These are phyloP conservation scores for Fusarium camptoceras DNA, from an alignment of 2,329 filamentous ascomycete species.

Conservation along the genomic window DNA sequence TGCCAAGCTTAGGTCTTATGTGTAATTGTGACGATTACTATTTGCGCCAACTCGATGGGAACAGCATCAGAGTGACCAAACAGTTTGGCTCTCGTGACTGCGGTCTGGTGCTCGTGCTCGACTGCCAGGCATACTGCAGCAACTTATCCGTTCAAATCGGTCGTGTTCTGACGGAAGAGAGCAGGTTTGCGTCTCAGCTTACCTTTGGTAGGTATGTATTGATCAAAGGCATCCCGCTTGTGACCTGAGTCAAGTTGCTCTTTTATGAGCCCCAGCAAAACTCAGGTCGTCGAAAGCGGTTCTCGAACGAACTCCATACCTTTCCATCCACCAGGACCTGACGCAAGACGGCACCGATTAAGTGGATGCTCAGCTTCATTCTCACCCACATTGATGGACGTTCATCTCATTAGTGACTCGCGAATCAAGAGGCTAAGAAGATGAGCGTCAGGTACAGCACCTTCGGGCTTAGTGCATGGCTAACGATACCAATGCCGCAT, in stretches of 20 bases:
- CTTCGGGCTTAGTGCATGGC: conserved; percentile 7
- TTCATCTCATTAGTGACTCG: conserved; percentile 15
- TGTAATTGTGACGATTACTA: not conserved
- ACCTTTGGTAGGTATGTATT: not conserved
- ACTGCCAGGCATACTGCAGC: conserved; percentile 1
- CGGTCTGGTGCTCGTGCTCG: not conserved
- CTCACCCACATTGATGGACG: not conserved
- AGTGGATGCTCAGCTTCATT: not conserved
- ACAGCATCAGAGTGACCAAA: not conserved
- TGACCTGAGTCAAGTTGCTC: not conserved
- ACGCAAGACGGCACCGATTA: conserved; percentile 5
- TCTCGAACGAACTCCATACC: conserved; percentile 1
- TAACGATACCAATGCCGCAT: conserved; percentile 22
- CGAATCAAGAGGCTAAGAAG: not conserved
- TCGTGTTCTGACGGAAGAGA: not conserved
- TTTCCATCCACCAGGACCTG: conserved; percentile 18
- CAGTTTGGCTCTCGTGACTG: not conserved
- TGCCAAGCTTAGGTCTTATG: conserved; percentile 10
- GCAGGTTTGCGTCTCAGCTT: not conserved
- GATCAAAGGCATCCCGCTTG: not conserved
- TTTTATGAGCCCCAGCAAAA: not conserved
- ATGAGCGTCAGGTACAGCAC: conserved; percentile 14
- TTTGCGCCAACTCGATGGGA: not conserved
- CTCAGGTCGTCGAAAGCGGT: not conserved
- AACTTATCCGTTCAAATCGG: conserved; percentile 2